A percentile compares a stretch with the other conserved stretches of the same genome.
phyloP scores from a whole-genome alignment of 1,139 yeast genomes.

The Yamadazyma mexicana region DNA sequence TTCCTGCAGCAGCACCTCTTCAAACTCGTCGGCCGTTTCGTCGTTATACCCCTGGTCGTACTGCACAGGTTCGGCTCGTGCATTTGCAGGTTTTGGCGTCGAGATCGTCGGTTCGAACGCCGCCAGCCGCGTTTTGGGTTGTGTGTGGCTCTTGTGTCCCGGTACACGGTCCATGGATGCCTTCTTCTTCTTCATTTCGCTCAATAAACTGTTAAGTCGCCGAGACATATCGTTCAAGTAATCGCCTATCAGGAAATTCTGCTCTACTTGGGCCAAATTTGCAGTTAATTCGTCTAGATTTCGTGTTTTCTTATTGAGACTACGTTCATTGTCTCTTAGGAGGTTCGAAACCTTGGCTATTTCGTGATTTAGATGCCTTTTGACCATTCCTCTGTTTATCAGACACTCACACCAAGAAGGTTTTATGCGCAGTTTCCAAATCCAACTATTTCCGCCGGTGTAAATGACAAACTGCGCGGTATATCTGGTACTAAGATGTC shows the following conservation, averaged over 20 bases:
- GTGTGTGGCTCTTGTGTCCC: no score
- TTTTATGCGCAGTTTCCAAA: background rate
- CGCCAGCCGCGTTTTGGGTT: no score
- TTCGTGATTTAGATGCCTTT: conserved; percentile 5
- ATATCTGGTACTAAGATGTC: no score
- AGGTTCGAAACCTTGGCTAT: conserved; percentile 5
- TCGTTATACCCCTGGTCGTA: background rate
- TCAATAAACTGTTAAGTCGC: conserved; percentile 7
- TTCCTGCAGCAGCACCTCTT: conserved; percentile 3
- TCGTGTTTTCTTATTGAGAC: conserved; percentile 1
- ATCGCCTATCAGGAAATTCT: conserved; percentile 1
- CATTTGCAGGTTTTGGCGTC: background rate
- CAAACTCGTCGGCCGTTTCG: conserved; percentile 6
- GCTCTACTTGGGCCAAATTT: background rate
- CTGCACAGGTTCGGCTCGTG: background rate
- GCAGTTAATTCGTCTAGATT: background rate
- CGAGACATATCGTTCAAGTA: conserved; percentile 6
- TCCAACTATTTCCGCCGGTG: background rate
- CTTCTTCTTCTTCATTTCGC: conserved; percentile 3
- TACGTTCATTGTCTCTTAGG: conserved; percentile 5
- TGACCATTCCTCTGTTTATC: conserved; percentile 3
- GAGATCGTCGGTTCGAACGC: no score
- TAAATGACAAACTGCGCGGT: background rate
- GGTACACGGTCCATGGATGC: no score
- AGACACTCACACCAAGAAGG: background rate